Evolutionary conservation across 2,329 filamentous ascomycete species (phyloP).

Genomic region (Gnomoniopsis sp.): DNA sequence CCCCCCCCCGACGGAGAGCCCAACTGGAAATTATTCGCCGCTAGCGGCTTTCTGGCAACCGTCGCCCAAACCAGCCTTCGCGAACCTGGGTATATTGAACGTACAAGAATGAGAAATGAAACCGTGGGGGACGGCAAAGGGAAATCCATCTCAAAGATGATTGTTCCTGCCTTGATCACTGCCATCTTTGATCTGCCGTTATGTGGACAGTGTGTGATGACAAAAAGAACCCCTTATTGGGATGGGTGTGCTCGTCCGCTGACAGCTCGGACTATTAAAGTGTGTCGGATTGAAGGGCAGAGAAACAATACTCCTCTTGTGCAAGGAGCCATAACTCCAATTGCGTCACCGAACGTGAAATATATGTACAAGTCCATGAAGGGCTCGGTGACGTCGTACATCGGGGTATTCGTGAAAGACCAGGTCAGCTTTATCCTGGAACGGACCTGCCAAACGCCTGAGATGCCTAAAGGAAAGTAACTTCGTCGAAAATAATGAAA

Average conservation of each 20-base stretch:
- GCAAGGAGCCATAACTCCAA: background rate
- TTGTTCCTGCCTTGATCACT: background rate
- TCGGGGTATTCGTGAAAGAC: background rate
- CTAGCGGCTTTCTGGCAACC: conserved; percentile 28
- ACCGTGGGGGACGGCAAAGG: conserved; percentile 25
- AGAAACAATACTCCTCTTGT: background rate
- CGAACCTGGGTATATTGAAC: conserved; percentile 38
- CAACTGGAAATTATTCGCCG: conserved; percentile 21
- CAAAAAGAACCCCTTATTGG: background rate
- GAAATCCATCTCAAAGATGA: background rate
- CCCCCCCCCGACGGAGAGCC: background rate
- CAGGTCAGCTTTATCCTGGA: background rate
- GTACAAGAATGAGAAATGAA: conserved; percentile 32
- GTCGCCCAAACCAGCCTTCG: conserved; percentile 30
- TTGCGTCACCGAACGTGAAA: background rate
- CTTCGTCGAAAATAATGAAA: conserved; percentile 19
- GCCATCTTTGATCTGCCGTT: background rate
- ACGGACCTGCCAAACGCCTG: conserved; percentile 6
- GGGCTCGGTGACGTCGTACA: background rate
- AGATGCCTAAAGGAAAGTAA: conserved; percentile 19
- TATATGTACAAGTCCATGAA: background rate
- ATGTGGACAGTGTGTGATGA: background rate
- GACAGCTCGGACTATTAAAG: background rate
- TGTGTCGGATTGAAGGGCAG: background rate
- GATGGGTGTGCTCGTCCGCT: background rate